Conservation (phyloP, 495 filamentous ascomycete species). For the Glarea lozoyensis region DNA sequence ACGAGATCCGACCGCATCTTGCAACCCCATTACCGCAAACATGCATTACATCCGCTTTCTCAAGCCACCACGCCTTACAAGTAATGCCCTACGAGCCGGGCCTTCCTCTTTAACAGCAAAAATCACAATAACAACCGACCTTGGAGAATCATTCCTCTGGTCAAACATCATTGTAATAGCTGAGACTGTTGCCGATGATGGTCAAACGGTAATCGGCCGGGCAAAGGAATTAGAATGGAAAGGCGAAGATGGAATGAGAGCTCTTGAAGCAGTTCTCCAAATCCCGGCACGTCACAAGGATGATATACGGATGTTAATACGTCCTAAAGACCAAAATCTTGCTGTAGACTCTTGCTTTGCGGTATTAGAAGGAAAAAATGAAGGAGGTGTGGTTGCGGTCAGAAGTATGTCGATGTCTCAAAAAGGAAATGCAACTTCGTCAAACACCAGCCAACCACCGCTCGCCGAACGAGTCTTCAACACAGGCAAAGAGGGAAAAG, state of each 20-base stretch:
- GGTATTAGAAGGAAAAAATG: constrained; percentile 28
- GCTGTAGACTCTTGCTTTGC: constrained; percentile 36
- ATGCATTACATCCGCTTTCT: constrained; percentile 76
- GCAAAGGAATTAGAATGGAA: constrained; percentile 42
- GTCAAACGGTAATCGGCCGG: constrained; percentile 39
- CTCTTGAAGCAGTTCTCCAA: constrained; percentile 11
- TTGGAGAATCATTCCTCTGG: constrained; percentile 77
- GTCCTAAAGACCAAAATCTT: constrained; percentile 8
- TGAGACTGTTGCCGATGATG: constrained; percentile 13
- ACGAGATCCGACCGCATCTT: too few relatives aligned
- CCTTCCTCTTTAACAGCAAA: constrained; percentile 29
- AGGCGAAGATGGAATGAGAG: constrained; percentile 18
- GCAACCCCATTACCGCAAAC: too few relatives aligned
- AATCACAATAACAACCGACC: constrained; percentile 81
- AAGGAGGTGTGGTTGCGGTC: constrained; percentile 11
- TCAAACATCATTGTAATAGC: constrained; percentile 48
- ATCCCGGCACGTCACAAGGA: neutral
- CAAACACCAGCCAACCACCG: neutral
- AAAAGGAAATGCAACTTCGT: neutral
- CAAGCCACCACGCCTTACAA: constrained; percentile 44
- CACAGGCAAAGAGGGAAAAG: neutral
- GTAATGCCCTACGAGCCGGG: neutral
- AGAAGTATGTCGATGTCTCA: constrained; percentile 14
- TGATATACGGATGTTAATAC: constrained; percentile 11
- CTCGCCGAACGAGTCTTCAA: constrained; percentile 15